A percentile compares a stretch with the other conserved stretches of the same genome.
Conservation (phyloP, 1,284 basidiomycete genomes). For the Pisolithus thermaeus region DNA sequence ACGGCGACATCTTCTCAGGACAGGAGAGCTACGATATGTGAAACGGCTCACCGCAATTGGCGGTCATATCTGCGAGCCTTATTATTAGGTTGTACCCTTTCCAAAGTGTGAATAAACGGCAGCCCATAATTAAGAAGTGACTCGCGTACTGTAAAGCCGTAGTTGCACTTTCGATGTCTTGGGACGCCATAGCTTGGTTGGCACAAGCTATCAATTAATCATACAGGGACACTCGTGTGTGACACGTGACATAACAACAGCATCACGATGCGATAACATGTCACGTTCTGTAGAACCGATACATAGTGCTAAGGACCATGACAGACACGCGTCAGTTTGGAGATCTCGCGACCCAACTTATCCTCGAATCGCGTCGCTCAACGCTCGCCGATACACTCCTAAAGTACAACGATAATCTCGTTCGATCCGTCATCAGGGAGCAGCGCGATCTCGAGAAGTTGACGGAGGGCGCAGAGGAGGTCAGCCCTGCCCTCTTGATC, state of each 20-base stretch:
- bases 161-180: conserved; percentile 46
- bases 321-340: conserved; percentile 52
- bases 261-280: no score
- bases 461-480: conserved; percentile 32
- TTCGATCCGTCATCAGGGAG: conserved; percentile 84
- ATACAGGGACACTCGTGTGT: no score
- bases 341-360: conserved; percentile 84
- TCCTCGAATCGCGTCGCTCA: conserved; percentile 81
- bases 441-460: conserved; percentile 82
- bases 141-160: conserved; percentile 40
- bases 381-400: conserved; percentile 75
- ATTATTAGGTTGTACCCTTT: conserved; percentile 59
- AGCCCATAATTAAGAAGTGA: background rate
- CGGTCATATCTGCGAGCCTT: conserved; percentile 90
- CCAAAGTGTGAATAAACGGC: conserved; percentile 10
- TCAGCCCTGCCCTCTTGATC: conserved; percentile 72
- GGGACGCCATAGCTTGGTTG: conserved; percentile 19
- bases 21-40: background rate
- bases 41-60: conserved; percentile 67
- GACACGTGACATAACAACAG: no score
- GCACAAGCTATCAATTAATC: conserved; percentile 1
- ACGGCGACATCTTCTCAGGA: conserved; percentile 1
- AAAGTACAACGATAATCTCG: conserved; percentile 89
- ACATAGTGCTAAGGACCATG: conserved; percentile 12
- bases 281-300: background rate